phyloP scores from a whole-genome alignment of 2,329 filamentous ascomycete genomes.

The Cladosporium oxysporum region DNA sequence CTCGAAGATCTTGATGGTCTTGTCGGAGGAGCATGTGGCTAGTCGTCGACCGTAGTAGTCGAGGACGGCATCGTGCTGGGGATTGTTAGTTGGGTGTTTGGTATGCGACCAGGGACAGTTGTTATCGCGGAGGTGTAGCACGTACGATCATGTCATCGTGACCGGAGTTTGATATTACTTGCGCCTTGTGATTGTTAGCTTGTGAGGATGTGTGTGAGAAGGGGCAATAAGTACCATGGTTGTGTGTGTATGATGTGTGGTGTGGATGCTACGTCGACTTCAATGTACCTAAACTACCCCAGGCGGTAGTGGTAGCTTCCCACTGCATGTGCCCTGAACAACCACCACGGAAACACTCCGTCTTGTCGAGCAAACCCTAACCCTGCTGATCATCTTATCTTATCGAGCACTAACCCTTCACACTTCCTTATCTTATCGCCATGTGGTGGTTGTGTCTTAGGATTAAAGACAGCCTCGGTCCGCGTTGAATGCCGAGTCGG shows the following conservation, averaged over 20 bases:
- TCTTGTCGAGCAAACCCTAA: not conserved
- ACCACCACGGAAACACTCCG: not conserved
- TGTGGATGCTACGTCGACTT: slow-evolving; percentile 14
- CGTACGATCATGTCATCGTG: slow-evolving; percentile 99
- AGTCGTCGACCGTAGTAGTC: slow-evolving; percentile 97
- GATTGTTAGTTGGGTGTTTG: slow-evolving; percentile 32
- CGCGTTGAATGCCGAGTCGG: not conserved
- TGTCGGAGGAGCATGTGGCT: slow-evolving; percentile 95
- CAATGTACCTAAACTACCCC: slow-evolving; percentile 1
- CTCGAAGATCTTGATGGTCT: slow-evolving; percentile 99
- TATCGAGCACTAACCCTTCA: not conserved
- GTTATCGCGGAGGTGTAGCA: slow-evolving; percentile 34
- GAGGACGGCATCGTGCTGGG: slow-evolving; percentile 89
- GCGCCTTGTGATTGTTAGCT: slow-evolving; percentile 54
- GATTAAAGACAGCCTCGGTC: not conserved
- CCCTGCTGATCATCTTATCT: not conserved
- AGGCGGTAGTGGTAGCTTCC: slow-evolving; percentile 8
- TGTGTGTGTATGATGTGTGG: slow-evolving; percentile 22
- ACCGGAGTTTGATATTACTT: slow-evolving; percentile 80
- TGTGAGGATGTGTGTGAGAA: not conserved
- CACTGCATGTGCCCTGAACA: not conserved
- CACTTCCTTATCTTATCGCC: not conserved
- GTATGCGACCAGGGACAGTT: slow-evolving; percentile 11
- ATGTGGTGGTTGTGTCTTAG: not conserved
- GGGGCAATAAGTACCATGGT: slow-evolving; percentile 11